phyloP scores from a whole-genome alignment of 2,329 filamentous ascomycete genomes.

The Chaetomiaceae sp. region DNA sequence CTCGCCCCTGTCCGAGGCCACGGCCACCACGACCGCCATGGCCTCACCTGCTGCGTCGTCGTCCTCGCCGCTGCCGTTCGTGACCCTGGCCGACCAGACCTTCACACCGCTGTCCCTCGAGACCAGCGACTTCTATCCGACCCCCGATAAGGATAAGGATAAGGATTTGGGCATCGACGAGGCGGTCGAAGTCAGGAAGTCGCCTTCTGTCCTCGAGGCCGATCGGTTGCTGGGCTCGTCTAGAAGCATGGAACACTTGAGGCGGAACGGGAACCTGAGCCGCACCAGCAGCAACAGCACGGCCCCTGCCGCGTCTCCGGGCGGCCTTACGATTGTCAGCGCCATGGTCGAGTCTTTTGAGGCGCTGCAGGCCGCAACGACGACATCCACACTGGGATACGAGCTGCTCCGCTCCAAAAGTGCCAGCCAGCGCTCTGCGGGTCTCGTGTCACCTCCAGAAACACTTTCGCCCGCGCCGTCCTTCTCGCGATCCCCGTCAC shows the following conservation, averaged over 20 bases:
- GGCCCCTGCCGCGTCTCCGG: conserved; percentile 13
- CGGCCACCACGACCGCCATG: conserved; percentile 11
- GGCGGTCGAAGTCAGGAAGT: conserved; percentile 3
- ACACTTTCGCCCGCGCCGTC: conserved; percentile 21
- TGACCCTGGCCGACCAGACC: conserved; percentile 26
- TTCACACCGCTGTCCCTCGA: conserved; percentile 32
- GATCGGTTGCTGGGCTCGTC: conserved; percentile 10
- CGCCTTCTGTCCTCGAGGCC: conserved; percentile 2
- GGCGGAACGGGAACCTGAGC: conserved; percentile 14
- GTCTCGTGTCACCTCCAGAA: conserved; percentile 16
- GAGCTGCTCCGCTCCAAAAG: conserved; percentile 29
- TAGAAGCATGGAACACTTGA: conserved; percentile 11
- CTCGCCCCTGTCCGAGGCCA: conserved; percentile 15
- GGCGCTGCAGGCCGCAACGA: conserved; percentile 28
- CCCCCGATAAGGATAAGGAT: conserved; percentile 7
- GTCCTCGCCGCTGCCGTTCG: conserved; percentile 23
- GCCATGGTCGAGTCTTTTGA: conserved; percentile 33
- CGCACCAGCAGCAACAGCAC: conserved; percentile 19
- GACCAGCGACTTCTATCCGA: conserved; percentile 23
- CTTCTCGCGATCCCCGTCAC: not conserved
- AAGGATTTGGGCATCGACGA: too few relatives aligned
- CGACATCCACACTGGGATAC: conserved; percentile 26
- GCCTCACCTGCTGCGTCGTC: conserved; percentile 18
- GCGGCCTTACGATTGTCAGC: conserved; percentile 22
- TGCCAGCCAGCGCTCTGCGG: conserved; percentile 9